Base-by-base conservation (phyloP, 768 basidiomycete genomes). In the Hirschioporus abietinus region DNA sequence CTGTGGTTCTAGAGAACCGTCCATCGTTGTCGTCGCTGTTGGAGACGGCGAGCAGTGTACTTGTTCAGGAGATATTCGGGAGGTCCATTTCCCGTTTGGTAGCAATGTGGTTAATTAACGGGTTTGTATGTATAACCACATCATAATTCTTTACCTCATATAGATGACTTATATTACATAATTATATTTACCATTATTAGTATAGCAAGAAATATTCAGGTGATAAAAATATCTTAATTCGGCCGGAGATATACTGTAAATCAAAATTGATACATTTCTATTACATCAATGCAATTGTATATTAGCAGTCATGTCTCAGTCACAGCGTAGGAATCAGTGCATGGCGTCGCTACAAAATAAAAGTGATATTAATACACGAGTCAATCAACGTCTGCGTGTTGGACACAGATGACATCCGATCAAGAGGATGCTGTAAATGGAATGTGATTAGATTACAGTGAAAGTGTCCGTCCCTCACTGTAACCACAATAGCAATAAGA, bases 1-100 rank as follows among this genome's bases (percentile, higher is more conserved):
- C 62, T 60, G 71, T 63, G 70, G 73, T 65, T 78, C 77, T 64
- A 67, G 69, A 66, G 72, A 64, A 64, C 71, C 72, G 70, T 75
- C 78, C 72, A 75, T 63, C 61, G 62, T 72, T 66, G 70, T 68
- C 72, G 70, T 74, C 30, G 68, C 23, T 34, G 26, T 52, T 25
- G 35, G 66, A 66, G 58, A 57, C 34, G n/a, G 63, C 18, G 62
- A 23, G 27, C 25, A 64, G 61, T 34, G 57, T 57, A 58, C 25
- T 68, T 35, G 60, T 59, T 25, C 35, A 35, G 60, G 17, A 66
- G 9, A 25, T 23, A 66, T 66, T 52, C 12, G 4, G 42, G 42
- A 12, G 42, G 42, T 20, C 3, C 12, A 52, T 10, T 52, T 52
- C 42, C 12, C 12, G 42, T 15, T 52, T 52, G 20, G 42, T 52